Evolutionary conservation across 441 rosid genomes (phyloP).

Genomic region (Arabidopsis hybrid): DNA sequence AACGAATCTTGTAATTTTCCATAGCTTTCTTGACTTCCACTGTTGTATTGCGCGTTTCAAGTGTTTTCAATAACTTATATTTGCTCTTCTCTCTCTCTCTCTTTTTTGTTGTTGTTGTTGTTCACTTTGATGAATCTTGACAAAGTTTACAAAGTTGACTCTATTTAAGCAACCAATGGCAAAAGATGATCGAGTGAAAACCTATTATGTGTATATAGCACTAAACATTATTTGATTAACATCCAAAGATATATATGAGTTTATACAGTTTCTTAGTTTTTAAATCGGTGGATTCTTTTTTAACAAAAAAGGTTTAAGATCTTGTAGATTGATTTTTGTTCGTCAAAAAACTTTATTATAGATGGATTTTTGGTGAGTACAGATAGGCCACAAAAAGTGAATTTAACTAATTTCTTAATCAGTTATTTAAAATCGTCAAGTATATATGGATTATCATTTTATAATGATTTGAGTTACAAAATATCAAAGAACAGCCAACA

Average conservation of each 20-base stretch:
- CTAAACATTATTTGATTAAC: neutral
- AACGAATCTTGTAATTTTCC: slow-evolving; percentile 17
- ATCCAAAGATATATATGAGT: neutral
- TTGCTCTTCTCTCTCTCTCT: neutral
- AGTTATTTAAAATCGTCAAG: too few relatives aligned
- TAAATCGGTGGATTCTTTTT: neutral
- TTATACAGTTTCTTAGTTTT: neutral
- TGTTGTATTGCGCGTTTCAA: slow-evolving; percentile 31
- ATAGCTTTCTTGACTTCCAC: slow-evolving; percentile 18
- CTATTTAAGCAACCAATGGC: neutral
- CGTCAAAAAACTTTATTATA: too few relatives aligned
- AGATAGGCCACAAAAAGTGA: too few relatives aligned
- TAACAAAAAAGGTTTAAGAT: too few relatives aligned
- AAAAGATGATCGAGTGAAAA: slow-evolving; percentile 1
- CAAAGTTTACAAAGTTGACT: neutral
- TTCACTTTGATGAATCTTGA: slow-evolving; percentile 12
- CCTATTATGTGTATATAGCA: neutral
- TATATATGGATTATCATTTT: neutral
- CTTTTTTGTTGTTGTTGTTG: too few relatives aligned
- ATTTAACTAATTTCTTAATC: too few relatives aligned
- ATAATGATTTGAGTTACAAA: neutral
- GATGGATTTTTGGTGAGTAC: too few relatives aligned
- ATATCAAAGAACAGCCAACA: neutral
- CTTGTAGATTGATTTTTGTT: too few relatives aligned
- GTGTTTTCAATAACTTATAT: neutral